A percentile compares a stretch with the other conserved stretches of the same genome.
These are phyloP conservation scores for Picea sitchensis DNA, from an alignment of 75 land plant species.

Conservation along the genomic window DNA sequence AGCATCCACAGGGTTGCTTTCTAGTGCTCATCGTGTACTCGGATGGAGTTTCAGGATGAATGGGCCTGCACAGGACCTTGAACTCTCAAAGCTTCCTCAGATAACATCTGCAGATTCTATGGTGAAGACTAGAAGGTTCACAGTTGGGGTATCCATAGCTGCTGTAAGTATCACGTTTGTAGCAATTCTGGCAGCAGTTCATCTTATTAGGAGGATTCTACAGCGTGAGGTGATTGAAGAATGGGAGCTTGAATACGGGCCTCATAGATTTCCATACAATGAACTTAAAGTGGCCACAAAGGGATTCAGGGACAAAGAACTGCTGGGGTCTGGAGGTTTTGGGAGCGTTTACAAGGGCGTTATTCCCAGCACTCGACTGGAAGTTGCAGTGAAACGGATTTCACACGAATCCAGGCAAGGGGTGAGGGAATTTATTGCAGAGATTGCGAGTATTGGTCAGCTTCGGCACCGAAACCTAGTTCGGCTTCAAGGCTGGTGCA, in stretches of 20 bases:
- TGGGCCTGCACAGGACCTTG: conserved; percentile 13
- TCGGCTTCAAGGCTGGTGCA: conserved; percentile 63
- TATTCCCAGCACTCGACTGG: conserved; percentile 17
- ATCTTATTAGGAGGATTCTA: background rate
- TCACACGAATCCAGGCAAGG: conserved; percentile 43
- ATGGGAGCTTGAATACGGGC: conserved; percentile 21
- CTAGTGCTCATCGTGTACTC: conserved; percentile 16
- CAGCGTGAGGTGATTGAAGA: conserved; percentile 8
- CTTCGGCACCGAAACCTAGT: conserved; percentile 66
- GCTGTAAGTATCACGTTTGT: background rate
- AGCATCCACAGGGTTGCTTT: conserved; percentile 26
- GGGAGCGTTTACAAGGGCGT: conserved; percentile 41
- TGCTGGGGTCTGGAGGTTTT: conserved; percentile 45
- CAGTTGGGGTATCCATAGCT: background rate
- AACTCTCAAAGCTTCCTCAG: conserved; percentile 14
- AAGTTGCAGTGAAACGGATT: conserved; percentile 65
- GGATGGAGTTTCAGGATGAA: conserved; percentile 32
- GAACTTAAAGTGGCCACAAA: conserved; percentile 32
- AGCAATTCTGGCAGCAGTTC: no score
- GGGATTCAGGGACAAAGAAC: conserved; percentile 20
- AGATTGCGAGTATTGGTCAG: conserved; percentile 59
- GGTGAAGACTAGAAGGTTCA: no score
- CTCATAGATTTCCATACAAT: conserved; percentile 26
- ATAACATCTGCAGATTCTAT: background rate
- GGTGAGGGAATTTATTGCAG: conserved; percentile 58